A percentile compares a stretch with the other conserved stretches of the same genome.
These are phyloP conservation scores for Aspergillus hancockii DNA, from an alignment of 495 filamentous ascomycete species.

Conservation along the genomic window DNA sequence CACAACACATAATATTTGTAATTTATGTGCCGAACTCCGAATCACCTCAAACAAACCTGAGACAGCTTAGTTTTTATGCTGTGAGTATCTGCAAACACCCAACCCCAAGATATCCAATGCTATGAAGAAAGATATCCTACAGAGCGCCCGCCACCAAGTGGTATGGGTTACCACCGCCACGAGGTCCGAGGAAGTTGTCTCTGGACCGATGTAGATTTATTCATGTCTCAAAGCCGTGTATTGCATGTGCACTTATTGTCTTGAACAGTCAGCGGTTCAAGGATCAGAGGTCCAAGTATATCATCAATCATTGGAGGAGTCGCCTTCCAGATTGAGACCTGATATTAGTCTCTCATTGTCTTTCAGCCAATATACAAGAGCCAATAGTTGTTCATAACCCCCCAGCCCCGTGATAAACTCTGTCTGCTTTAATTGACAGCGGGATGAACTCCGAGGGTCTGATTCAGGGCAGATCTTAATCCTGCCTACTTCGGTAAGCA, in stretches of 20 bases:
- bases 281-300: not conserved
- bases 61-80: too few relatives aligned
- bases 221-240: too few relatives aligned
- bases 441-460: constrained; percentile 15
- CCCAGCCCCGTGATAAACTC: not conserved
- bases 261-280: not conserved
- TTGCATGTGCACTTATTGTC: not conserved
- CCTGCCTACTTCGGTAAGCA: constrained; percentile 2
- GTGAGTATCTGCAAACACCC: too few relatives aligned
- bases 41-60: not conserved
- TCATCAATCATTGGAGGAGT: too few relatives aligned
- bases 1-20: not conserved
- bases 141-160: too few relatives aligned
- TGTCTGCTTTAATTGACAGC: constrained; percentile 17
- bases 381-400: not conserved
- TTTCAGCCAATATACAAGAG: not conserved
- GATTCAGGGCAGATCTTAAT: constrained; percentile 20
- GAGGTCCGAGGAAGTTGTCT: too few relatives aligned
- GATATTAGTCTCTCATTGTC: not conserved
- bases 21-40: not conserved
- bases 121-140: too few relatives aligned
- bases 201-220: too few relatives aligned
- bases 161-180: too few relatives aligned
- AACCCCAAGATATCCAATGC: too few relatives aligned
- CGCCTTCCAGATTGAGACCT: not conserved